Evolutionary conservation across 2,329 filamentous ascomycete species (phyloP), one percentile per base, ranked within the genome.

Genomic region (Fusarium sp.): DNA sequence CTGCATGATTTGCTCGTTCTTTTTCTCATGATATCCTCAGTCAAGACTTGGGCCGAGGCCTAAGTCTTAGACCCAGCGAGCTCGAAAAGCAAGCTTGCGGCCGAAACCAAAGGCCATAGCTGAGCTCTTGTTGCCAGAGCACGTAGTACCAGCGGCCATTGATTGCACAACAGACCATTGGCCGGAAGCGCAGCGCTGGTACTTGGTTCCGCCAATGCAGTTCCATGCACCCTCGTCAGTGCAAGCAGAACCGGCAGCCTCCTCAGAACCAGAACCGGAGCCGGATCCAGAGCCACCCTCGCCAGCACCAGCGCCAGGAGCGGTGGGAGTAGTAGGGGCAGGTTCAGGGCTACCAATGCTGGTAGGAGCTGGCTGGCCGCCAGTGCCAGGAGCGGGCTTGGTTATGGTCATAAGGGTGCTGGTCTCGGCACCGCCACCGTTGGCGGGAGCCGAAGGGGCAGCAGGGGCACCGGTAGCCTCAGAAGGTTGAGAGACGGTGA

Each of bases 101-200:
- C 50, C 63, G 42, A 69, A 59, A 53, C 53, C 63, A 49, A 52
- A 52, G 29, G 67, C 66, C 40, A 80, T 73, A 18, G 66, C 53
- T 20, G 73, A 66, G 20, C 57, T 60, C 35, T 71, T 60, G 50
- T 75, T 76, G 21, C 73, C 66, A 56, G 75, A 66, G 76, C 88
- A 90, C 27, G 77, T 76, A 15, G 85, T 88, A 36, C 88, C 88
- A 2, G 79, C 66, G 3, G 87, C 83, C 81, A 89, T 82, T 35
- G 76, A 70, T 59, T 84, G 80, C 37, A 80, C 63, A 8, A 69
- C 72, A 18, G 84, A 82, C 88, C 88, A 90, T 53, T 76, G 69
- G 8, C 87, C 87, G 15, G 81, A 84, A n/a, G 86, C 87, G 69
- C 88, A 90, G 56, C 87, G 86, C 77, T 90, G 87, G 81, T 88